Evolutionary conservation across 768 basidiomycete species (phyloP).

Genomic region (Boletus sp.): DNA sequence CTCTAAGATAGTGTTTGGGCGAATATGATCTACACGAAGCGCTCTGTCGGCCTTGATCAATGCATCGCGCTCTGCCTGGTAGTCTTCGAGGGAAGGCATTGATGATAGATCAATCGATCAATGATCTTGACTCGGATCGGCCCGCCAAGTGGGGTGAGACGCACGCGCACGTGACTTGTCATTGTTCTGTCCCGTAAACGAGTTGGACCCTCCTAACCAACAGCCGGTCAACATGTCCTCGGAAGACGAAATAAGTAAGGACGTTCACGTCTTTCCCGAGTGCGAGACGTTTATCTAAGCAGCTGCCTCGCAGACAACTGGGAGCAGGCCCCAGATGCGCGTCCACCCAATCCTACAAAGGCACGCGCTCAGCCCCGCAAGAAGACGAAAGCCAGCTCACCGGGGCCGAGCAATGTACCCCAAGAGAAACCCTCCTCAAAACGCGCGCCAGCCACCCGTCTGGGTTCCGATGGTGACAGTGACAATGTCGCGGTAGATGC

Average conservation of each 20-base stretch:
- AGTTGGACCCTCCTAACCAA: background rate
- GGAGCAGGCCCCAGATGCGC: slow-evolving; percentile 12
- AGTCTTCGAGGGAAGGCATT: slow-evolving; percentile 18
- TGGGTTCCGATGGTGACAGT: background rate
- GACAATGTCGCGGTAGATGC: slow-evolving; percentile 1
- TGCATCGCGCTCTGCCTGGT: slow-evolving; percentile 25
- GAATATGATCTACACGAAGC: slow-evolving; percentile 46
- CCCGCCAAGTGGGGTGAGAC: too few species aligned
- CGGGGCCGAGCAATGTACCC: slow-evolving; percentile 11
- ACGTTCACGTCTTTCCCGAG: background rate
- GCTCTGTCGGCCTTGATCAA: slow-evolving; percentile 44
- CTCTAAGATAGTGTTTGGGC: slow-evolving; percentile 39
- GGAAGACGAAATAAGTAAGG: slow-evolving; percentile 34
- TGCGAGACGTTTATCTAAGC: slow-evolving; percentile 25
- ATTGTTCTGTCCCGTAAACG: background rate
- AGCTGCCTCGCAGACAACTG: slow-evolving; percentile 23
- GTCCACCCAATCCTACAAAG: slow-evolving; percentile 9
- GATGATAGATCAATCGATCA: too few species aligned
- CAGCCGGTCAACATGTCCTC: slow-evolving; percentile 27
- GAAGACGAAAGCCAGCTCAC: slow-evolving; percentile 16
- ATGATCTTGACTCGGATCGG: too few species aligned
- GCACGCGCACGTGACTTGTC: slow-evolving; percentile 9
- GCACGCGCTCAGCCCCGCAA: slow-evolving; percentile 19
- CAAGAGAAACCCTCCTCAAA: slow-evolving; percentile 21
- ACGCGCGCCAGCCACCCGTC: background rate